Conservation (phyloP, 2,329 filamentous ascomycete genomes). For the Aureobasidium subglaciale region DNA sequence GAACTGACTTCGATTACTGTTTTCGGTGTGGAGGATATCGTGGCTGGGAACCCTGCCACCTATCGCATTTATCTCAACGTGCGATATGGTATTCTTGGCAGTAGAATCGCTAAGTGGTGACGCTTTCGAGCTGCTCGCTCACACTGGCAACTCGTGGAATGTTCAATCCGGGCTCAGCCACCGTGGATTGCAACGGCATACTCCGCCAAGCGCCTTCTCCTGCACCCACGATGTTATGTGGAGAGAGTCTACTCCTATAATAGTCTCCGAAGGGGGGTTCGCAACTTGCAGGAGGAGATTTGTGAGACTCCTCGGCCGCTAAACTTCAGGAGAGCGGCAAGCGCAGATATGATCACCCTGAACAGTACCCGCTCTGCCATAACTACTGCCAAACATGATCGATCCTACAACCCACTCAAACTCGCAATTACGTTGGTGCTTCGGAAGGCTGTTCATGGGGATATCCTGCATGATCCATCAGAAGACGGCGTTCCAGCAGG, state of each 20-base stretch:
- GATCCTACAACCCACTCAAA: neutral
- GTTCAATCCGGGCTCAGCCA: conserved; percentile 13
- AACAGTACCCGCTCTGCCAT: neutral
- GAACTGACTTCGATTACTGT: conserved; percentile 3
- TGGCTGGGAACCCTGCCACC: conserved; percentile 10
- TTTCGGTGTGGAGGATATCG: conserved; percentile 2
- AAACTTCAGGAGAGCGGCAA: conserved; percentile 5
- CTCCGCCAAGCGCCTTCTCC: conserved; percentile 12
- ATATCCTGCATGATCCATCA: conserved; percentile 1
- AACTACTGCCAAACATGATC: neutral
- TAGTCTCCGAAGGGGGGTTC: conserved; percentile 4
- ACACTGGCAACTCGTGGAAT: conserved; percentile 3
- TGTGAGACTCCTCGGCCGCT: conserved; percentile 1
- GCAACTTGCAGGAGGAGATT: conserved; percentile 4
- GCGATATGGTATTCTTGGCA: conserved; percentile 13
- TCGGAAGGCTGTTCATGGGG: neutral
- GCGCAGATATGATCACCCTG: neutral
- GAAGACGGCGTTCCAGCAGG: neutral
- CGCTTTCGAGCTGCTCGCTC: neutral
- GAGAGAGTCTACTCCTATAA: conserved; percentile 10
- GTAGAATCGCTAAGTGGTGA: neutral
- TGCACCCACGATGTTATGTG: conserved; percentile 11
- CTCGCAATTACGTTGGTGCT: neutral
- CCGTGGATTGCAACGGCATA: conserved; percentile 1
- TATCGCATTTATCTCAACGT: conserved; percentile 14